Evolutionary conservation across 345 rosid species (phyloP).

Genomic region (Litchi chinensis): DNA sequence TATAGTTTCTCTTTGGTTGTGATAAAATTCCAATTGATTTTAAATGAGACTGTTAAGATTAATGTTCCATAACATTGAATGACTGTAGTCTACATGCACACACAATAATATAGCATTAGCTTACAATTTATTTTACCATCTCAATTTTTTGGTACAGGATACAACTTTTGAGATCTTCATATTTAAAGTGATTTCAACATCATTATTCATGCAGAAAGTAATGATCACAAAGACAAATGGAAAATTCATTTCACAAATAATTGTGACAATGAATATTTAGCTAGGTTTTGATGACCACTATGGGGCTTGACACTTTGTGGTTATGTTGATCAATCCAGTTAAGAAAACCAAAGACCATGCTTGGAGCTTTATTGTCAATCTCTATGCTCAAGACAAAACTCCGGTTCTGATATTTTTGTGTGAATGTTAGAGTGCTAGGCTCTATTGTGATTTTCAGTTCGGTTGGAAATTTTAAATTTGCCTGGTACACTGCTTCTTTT

Average conservation of each 20-base stretch:
- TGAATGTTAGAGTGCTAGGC: slow-evolving; percentile 27
- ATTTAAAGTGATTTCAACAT: not conserved
- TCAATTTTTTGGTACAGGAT: not conserved
- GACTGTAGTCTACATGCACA: not conserved
- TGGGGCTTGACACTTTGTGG: slow-evolving; percentile 40
- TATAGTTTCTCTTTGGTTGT: not conserved
- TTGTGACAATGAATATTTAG: not conserved
- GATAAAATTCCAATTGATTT: not conserved
- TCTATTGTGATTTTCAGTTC: slow-evolving; percentile 21
- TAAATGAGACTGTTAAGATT: not conserved
- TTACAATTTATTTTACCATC: not conserved
- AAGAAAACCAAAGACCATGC: slow-evolving; percentile 27
- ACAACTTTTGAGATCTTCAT: not conserved
- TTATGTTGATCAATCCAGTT: slow-evolving; percentile 43
- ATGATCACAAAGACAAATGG: not conserved
- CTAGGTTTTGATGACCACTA: slow-evolving; percentile 33
- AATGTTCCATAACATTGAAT: not conserved
- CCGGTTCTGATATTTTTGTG: slow-evolving; percentile 14
- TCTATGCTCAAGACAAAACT: slow-evolving; percentile 20
- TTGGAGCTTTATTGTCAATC: not conserved
- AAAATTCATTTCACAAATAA: not conserved
- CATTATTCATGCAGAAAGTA: not conserved
- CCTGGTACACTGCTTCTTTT: slow-evolving; percentile 25
- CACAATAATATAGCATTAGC: not conserved
- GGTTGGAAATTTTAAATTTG: not conserved